Percentiles rank a stretch among this genome's conserved stretches.
Conservation (phyloP, 208 protist species). For the Acanthamoeba lenticulata region DNA sequence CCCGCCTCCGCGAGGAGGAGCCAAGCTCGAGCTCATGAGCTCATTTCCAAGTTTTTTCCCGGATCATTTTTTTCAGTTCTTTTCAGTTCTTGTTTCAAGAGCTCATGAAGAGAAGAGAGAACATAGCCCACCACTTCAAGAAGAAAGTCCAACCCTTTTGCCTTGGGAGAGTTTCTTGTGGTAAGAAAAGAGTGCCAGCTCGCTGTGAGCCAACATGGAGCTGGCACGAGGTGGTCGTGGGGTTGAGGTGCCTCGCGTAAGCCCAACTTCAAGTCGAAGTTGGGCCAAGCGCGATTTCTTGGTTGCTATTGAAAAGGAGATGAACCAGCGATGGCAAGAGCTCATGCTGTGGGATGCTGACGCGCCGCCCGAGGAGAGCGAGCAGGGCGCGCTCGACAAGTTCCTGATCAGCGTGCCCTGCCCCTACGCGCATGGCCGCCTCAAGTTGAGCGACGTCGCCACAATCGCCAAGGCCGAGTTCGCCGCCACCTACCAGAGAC, state of each 20-base stretch:
- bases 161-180: too few relatives aligned
- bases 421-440: conserved; percentile 99
- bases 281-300: conserved; percentile 89
- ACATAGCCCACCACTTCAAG: too few relatives aligned
- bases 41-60: too few relatives aligned
- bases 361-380: conserved; percentile 75
- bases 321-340: conserved; percentile 86
- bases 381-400: conserved; percentile 88
- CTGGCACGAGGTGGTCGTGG: too few relatives aligned
- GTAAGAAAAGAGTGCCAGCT: too few relatives aligned
- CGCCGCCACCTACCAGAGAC: conserved; percentile 95
- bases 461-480: conserved; percentile 99
- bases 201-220: too few relatives aligned
- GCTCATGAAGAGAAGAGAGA: too few relatives aligned
- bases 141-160: too few relatives aligned
- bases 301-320: conserved; percentile 85
- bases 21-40: neutral
- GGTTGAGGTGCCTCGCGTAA: too few relatives aligned
- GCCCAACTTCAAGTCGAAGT: too few relatives aligned
- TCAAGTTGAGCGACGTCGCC: conserved; percentile 99
- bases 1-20: neutral
- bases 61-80: too few relatives aligned
- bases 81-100: too few relatives aligned
- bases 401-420: conserved; percentile 99
- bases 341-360: conserved; percentile 89